Evolutionary conservation across 805 yeast genomes (phyloP).

Genomic region (Citeromyces matritensis): DNA sequence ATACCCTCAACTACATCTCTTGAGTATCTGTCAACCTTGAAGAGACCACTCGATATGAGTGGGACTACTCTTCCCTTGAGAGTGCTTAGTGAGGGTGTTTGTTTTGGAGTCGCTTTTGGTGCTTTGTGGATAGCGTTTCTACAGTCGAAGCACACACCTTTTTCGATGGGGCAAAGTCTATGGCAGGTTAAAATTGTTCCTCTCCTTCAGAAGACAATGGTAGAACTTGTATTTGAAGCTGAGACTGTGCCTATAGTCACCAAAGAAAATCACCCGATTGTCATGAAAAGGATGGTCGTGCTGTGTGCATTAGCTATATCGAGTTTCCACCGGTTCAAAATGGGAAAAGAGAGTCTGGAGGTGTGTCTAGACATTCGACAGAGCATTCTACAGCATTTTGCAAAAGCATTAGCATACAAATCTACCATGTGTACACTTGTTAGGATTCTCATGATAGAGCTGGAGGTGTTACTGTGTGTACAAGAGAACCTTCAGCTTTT

Average conservation of each 20-base stretch:
- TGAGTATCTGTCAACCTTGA: too few species aligned
- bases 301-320: neutral
- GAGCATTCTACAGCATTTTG: slow-evolving; percentile 12
- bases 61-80: too few species aligned
- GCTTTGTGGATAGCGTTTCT: neutral
- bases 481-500: slow-evolving; percentile 5
- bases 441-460: slow-evolving; percentile 11
- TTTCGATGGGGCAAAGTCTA: too few species aligned
- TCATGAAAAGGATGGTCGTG: neutral
- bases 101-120: too few species aligned
- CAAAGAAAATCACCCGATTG: neutral
- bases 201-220: neutral
- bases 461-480: slow-evolving; percentile 5
- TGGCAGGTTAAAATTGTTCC: neutral
- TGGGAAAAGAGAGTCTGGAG: slow-evolving; percentile 6
- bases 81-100: too few species aligned
- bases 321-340: neutral
- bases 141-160: too few species aligned
- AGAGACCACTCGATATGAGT: too few species aligned
- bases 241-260: neutral
- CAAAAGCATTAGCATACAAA: slow-evolving; percentile 13
- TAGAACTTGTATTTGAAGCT: neutral
- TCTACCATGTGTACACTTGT: slow-evolving; percentile 12
- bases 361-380: slow-evolving; percentile 10
- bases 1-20: too few species aligned